A percentile compares a stretch with the other conserved stretches of the same genome.
Evolutionary conservation across 2,329 filamentous ascomycete species (phyloP).

Genomic region (Fusarium nelsonii): DNA sequence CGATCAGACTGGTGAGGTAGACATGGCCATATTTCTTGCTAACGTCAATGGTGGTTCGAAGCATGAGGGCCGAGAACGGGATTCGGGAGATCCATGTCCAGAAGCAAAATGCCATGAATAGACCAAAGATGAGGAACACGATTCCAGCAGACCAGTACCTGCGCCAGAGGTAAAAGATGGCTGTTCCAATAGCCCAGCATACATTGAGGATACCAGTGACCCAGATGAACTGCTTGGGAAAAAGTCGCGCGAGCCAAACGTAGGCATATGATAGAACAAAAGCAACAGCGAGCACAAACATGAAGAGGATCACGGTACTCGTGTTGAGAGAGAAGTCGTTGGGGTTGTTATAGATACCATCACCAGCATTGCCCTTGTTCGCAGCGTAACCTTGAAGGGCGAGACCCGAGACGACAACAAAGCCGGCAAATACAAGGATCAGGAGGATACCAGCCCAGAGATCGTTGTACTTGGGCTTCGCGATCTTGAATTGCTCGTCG

Average conservation of each 20-base stretch:
- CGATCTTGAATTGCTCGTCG: slow-evolving; percentile 84
- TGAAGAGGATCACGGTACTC: slow-evolving; percentile 88
- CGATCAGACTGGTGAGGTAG: slow-evolving; percentile 86
- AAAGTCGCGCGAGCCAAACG: slow-evolving; percentile 78
- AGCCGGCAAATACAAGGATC: slow-evolving; percentile 77
- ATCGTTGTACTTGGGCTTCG: slow-evolving; percentile 90
- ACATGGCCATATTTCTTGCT: slow-evolving; percentile 87
- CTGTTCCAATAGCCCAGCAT: slow-evolving; percentile 83
- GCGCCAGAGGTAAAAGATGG: slow-evolving; percentile 84
- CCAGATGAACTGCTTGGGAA: slow-evolving; percentile 94
- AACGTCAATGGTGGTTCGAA: slow-evolving; percentile 86
- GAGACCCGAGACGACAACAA: slow-evolving; percentile 80
- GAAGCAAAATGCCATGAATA: slow-evolving; percentile 86
- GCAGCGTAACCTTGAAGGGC: slow-evolving; percentile 79
- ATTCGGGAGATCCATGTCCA: slow-evolving; percentile 91
- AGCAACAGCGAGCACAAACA: slow-evolving; percentile 79
- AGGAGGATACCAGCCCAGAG: slow-evolving; percentile 88
- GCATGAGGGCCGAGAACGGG: slow-evolving; percentile 90
- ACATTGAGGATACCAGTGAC: slow-evolving; percentile 91
- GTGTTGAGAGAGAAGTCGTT: slow-evolving; percentile 79
- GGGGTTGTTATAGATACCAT: slow-evolving; percentile 77
- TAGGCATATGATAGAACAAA: slow-evolving; percentile 82
- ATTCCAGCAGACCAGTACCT: slow-evolving; percentile 87
- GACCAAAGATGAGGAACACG: slow-evolving; percentile 80
- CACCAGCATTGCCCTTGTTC: slow-evolving; percentile 72